Evolutionary conservation across 768 basidiomycete genomes (phyloP).

Genomic region (Mycena haematopus): DNA sequence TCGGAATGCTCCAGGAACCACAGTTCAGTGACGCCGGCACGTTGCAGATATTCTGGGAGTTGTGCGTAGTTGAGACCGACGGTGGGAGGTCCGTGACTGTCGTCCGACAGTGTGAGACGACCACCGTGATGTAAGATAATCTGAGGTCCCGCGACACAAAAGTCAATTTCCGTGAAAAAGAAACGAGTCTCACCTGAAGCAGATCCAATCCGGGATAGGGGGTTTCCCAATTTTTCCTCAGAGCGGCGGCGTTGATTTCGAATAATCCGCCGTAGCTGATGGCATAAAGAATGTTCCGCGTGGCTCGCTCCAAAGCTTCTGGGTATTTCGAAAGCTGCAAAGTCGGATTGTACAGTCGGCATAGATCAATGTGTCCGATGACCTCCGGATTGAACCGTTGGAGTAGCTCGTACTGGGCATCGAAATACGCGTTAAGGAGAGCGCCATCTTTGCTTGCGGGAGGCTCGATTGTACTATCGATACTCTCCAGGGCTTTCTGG

Average conservation of each 20-base stretch:
- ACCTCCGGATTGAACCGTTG: conserved; percentile 81
- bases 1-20: conserved; percentile 62
- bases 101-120: conserved; percentile 88
- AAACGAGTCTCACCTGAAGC: conserved; percentile 56
- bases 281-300: conserved; percentile 77
- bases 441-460: conserved; percentile 36
- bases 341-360: conserved; percentile 80
- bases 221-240: conserved; percentile 88
- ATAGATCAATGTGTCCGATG: conserved; percentile 93
- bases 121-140: conserved; percentile 73
- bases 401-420: conserved; percentile 80
- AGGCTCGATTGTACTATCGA: conserved; percentile 31
- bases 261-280: conserved; percentile 88
- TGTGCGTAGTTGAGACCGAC: conserved; percentile 88
- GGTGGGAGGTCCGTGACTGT: conserved; percentile 89
- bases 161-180: conserved; percentile 4
- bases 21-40: conserved; percentile 64
- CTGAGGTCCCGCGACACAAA: conserved; percentile 46
- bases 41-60: conserved; percentile 67
- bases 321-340: conserved; percentile 63
- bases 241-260: conserved; percentile 91
- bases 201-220: conserved; percentile 87
- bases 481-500: conserved; percentile 59
- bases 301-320: conserved; percentile 65
- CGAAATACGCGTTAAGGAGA: conserved; percentile 79